A percentile compares a stretch with the other conserved stretches of the same genome.
Evolutionary conservation across 768 basidiomycete species (phyloP).

Genomic region (Kwoniella bestiolae): DNA sequence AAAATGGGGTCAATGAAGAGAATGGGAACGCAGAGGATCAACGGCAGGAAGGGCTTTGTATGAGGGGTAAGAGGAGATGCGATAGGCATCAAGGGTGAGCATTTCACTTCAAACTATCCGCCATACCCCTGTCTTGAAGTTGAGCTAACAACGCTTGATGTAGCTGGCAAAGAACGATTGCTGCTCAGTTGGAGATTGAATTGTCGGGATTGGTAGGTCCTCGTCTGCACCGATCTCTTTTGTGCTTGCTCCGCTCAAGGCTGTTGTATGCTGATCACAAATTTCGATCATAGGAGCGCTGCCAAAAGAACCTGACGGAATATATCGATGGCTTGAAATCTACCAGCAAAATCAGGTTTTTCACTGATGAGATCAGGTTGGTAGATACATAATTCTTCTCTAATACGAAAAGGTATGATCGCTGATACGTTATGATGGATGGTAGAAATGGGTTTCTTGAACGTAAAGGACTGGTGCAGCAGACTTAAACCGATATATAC

Average conservation of each 20-base stretch:
- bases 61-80: slow-evolving; percentile 31
- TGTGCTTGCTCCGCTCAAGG: not conserved
- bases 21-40: slow-evolving; percentile 1
- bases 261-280: no score
- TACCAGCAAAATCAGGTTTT: not conserved
- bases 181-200: slow-evolving; percentile 33
- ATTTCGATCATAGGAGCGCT: slow-evolving; percentile 11
- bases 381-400: not conserved
- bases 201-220: slow-evolving; percentile 29
- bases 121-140: no score
- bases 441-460: slow-evolving; percentile 8
- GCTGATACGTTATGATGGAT: no score
- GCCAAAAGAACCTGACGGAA: not conserved
- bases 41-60: slow-evolving; percentile 13
- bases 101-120: not conserved
- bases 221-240: no score
- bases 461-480: not conserved
- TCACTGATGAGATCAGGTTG: slow-evolving; percentile 7
- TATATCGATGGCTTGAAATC: slow-evolving; percentile 4
- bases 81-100: slow-evolving; percentile 45
- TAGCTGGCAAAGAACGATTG: slow-evolving; percentile 44
- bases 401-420: no score
- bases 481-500: not conserved
- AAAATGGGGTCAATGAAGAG: slow-evolving; percentile 6
- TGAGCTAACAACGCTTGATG: slow-evolving; percentile 5